Percentiles rank a stretch among this genome's conserved stretches.
Evolutionary conservation across 371 early-diverging fungal species (phyloP).

Genomic region (Syncephalastrum monosporum): DNA sequence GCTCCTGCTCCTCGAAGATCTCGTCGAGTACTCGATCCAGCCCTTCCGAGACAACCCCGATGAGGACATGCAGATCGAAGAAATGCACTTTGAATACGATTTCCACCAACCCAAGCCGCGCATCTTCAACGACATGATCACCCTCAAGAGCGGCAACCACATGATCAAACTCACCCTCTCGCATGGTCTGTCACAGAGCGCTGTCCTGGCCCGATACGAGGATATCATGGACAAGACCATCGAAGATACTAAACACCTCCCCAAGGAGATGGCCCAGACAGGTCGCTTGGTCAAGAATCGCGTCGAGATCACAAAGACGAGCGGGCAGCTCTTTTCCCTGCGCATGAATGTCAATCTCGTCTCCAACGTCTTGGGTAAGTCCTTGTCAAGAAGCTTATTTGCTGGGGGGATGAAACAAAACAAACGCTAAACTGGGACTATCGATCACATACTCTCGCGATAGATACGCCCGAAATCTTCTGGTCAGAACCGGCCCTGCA

Average conservation of each 20-base stretch:
- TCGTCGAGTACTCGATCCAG: constrained; percentile 52
- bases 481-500: constrained; percentile 57
- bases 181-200: constrained; percentile 67
- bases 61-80: constrained; percentile 87
- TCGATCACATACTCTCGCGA: too few relatives aligned
- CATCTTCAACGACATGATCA: constrained; percentile 75
- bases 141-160: constrained; percentile 70
- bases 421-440: background rate
- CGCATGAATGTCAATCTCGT: constrained; percentile 63
- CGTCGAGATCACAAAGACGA: constrained; percentile 79
- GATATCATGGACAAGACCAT: constrained; percentile 69
- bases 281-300: constrained; percentile 52
- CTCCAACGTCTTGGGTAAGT: constrained; percentile 47
- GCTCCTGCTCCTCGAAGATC: constrained; percentile 67
- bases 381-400: background rate
- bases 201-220: constrained; percentile 70
- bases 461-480: constrained; percentile 58
- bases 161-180: constrained; percentile 79
- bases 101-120: constrained; percentile 50
- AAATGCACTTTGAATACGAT: constrained; percentile 90
- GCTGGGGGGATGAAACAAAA: background rate
- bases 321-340: constrained; percentile 65
- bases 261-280: constrained; percentile 51
- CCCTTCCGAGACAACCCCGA: constrained; percentile 49
- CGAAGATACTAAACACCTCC: constrained; percentile 55